Percentiles rank a stretch among this genome's conserved stretches.
Conservation (phyloP, 768 basidiomycete genomes). For the Kwoniella europaea region DNA sequence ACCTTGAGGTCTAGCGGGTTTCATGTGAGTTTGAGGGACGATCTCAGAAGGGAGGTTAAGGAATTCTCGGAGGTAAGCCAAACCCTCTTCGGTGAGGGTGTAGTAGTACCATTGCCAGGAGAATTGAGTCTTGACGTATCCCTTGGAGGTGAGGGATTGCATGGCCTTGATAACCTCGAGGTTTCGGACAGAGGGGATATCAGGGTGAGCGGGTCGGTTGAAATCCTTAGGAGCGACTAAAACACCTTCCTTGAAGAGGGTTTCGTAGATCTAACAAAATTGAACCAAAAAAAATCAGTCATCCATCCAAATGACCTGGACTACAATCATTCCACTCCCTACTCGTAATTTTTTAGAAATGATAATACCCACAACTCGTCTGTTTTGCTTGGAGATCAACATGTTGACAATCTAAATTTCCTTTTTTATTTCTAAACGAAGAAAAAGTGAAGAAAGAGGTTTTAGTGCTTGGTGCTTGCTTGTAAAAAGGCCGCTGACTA, state of each 20-base stretch:
- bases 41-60: constrained; percentile 94
- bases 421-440: constrained; percentile 17
- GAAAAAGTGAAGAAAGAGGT: constrained; percentile 26
- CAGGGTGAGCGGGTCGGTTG: constrained; percentile 96
- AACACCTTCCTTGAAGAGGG: constrained; percentile 99
- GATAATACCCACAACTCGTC: constrained; percentile 64
- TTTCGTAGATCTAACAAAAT: constrained; percentile 79
- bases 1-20: constrained; percentile 77
- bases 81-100: constrained; percentile 92
- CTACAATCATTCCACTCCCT: too few relatives aligned
- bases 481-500: constrained; percentile 56
- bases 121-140: constrained; percentile 98
- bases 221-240: constrained; percentile 99
- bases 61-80: constrained; percentile 96
- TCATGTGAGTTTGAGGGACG: constrained; percentile 97
- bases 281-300: too few relatives aligned
- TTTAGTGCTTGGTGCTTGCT: constrained; percentile 36
- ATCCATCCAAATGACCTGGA: not conserved
- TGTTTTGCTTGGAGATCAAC: constrained; percentile 96
- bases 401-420: constrained; percentile 62
- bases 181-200: constrained; percentile 69
- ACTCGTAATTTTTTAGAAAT: not conserved
- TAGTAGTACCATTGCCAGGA: constrained; percentile 99
- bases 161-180: constrained; percentile 74
- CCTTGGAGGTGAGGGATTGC: constrained; percentile 71